Evolutionary conservation across 345 rosid genomes (phyloP), one percentile per base, ranked within the genome.

Genomic region (Eucalyptus pauciflora): DNA sequence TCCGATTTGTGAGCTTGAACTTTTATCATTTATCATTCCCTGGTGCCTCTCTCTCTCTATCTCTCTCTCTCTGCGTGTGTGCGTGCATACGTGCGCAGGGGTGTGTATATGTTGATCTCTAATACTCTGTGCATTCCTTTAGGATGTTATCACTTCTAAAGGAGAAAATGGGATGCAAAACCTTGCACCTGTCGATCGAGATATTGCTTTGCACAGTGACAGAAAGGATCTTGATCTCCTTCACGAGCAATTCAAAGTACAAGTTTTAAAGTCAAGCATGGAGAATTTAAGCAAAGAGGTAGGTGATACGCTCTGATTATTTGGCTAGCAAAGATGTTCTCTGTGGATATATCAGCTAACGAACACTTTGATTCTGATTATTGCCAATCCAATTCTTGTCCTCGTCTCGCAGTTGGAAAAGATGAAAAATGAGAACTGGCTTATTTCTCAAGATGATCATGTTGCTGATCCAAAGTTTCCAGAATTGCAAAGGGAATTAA

Each of bases 351-450:
- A 10, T 64, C 85, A 41, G 29, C 48, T 41, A 76, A 41, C 48
- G 0, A 41, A 7, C 29, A 10, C 27, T 76, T 41, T 41, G 85
- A 41, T 41, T 76, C 85, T 76, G 85, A 14, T 76, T 20, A 25
- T 45, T 48, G 50, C 5, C 4, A 4, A 18, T 71, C 64, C 25
- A 54, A 81, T 37, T 81, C 29, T 90, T 86, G 54, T 91, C 71
- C 86, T 89, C 45, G 71, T 79, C 83, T 54, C 88, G 92, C 94
- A 98, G 99, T 90, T 98, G 94, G 98, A 98, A 91, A 94, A 94
- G 91, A 97, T 98, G 99, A 98, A 98, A 92, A 97, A 94, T 80
- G 99, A 97, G 94, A 98, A 98, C 89, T 93, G 95, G 88, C 91
- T 91, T 89, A 88, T 92, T 90, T 91, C 94, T 86, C 92, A 90